Base-by-base conservation (phyloP, 106 monocot genomes). In the Chionographis japonica region DNA sequence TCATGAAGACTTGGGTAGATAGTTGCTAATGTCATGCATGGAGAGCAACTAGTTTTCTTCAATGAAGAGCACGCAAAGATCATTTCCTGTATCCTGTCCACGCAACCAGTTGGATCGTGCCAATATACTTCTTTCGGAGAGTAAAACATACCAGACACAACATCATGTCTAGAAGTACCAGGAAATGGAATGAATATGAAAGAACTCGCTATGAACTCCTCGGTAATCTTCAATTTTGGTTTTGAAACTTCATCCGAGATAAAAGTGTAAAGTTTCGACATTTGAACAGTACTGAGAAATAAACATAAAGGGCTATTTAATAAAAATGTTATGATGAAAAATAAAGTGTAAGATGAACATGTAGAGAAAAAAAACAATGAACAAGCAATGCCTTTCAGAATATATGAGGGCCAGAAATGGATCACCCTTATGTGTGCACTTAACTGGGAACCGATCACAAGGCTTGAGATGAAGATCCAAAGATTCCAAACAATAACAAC, bases 81-180 rank as follows among this genome's bases (percentile, higher is more conserved):
- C 49, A 72, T 54, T 61, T 90, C 81, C 72, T 83, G 79, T 50
- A 68, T 72, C 71, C 75, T 71, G 40, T 87, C 85, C 43, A 87
- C 65, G 72, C 92, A 98, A 55, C 97, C 92, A 76, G 92, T 83
- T 54, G 97, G 90, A 60, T 98, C 97, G 63, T 80, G 68, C 97
- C 97, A 98, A 70, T 79, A 93, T 37, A 85, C 78, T 43, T 93
- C 77, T 75, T 75, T 80, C 5, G 89, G 79, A 4, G 75, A 77
- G 11, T 87, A 66, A 67, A 90, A 85, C 41, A 61, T 65, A 52
- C 97, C 97, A 60, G 79, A 72, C 46, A 76, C 68, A 37, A 51
- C 41, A 58, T 63, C 67, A 18, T 61, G 58, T 67, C 53, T 72
- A 60, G 62, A 74, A 11, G 58, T 50, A 56, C 63, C 17, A 11